Evolutionary conservation across 176 grass and related monocot species (phyloP), one percentile per base, ranked within the genome.

Genomic region (Triticum urartu): DNA sequence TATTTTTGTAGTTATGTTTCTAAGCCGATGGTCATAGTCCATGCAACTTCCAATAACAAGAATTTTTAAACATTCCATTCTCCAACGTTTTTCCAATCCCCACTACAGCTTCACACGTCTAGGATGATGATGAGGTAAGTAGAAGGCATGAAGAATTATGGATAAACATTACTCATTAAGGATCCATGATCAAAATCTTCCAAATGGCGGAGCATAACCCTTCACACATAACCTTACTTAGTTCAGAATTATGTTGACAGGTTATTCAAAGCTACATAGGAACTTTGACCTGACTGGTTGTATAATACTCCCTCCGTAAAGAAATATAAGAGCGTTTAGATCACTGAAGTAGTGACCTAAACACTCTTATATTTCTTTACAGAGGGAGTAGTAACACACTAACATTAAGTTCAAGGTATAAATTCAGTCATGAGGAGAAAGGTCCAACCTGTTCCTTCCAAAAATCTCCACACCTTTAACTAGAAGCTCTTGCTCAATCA

Each of bases 401-500:
- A 72, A 56, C 26, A 81, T 22, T 32, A 81, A 81, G 42, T 47
- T 30, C 20, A 84, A 64, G 38, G 58, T 33, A 43, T 79, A 34
- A 64, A 75, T 62, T 34, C 75, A 1, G n/a, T 66, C 28, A 76
- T 56, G 30, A 79, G 39, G 61, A 61, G 68, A 79, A 65, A 48
- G 40, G 22, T 59, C 72, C 59, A 87, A 92, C 97, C 97, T 95
- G 74, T 95, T 96, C 85, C 83, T 92, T 86, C 94, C 97, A 75
- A 96, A 99, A 82, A 99, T 94, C 80, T 96, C 94, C 64, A 99
- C 78, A 89, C 97, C 97, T 92, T 99, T 99, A 70, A 94, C 56
- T 70, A 96, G 89, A 74, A 99, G 93, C 15, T 89, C 89, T 87
- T 94, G 90, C 86, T 99, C 94, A 88, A 96, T 91, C 75, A 87